Evolutionary conservation across 2,329 filamentous ascomycete genomes (phyloP).

Genomic region (Fusarium palustre): DNA sequence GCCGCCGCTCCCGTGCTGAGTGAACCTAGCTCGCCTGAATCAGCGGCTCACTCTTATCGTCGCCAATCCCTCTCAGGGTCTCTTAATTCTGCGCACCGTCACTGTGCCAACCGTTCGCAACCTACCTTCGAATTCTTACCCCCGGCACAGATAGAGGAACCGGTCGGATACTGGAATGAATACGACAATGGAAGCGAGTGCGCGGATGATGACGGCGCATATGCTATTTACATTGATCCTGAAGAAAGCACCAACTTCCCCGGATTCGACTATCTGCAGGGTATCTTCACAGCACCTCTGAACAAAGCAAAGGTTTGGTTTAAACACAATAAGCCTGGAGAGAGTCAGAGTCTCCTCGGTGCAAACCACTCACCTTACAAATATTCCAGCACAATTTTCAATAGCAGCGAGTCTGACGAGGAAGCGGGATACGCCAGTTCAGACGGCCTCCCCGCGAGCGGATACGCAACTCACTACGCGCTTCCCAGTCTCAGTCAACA

Average conservation of each 20-base stretch:
- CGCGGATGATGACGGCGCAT: conserved; percentile 67
- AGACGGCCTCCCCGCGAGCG: conserved; percentile 61
- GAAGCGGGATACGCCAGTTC: conserved; percentile 66
- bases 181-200: conserved; percentile 84
- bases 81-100: conserved; percentile 3
- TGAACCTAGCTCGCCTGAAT: conserved; percentile 56
- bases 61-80: conserved; percentile 26
- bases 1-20: conserved; percentile 57
- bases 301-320: conserved; percentile 66
- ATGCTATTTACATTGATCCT: conserved; percentile 80
- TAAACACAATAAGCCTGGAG: conserved; percentile 45
- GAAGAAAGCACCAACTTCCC: conserved; percentile 71
- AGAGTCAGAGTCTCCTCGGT: conserved; percentile 49
- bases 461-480: conserved; percentile 67
- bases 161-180: conserved; percentile 81
- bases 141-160: conserved; percentile 46
- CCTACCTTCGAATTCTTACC: conserved; percentile 50
- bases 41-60: conserved; percentile 31
- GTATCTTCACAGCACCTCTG: conserved; percentile 62
- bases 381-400: conserved; percentile 48
- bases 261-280: conserved; percentile 70
- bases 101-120: conserved; percentile 43
- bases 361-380: conserved; percentile 44
- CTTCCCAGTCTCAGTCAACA: conserved; percentile 66
- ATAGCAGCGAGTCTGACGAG: conserved; percentile 56